Conservation (phyloP, 148 eudicot species). For the Rhododendron ovatum region DNA sequence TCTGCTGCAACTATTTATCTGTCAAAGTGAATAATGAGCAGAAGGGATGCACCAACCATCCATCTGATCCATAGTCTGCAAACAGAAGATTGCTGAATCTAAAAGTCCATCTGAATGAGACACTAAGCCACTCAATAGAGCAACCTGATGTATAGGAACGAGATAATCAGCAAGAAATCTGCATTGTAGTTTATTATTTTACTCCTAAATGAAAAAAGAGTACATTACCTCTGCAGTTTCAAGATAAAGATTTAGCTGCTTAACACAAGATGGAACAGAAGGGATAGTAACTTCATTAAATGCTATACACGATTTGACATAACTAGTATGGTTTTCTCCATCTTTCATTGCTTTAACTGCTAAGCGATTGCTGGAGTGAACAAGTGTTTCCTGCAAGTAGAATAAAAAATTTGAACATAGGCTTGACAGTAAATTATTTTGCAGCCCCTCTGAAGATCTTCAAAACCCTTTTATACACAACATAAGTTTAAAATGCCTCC, state of each 20-base stretch:
- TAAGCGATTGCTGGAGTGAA: conserved; percentile 56
- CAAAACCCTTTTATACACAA: conserved; percentile 6
- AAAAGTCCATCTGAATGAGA: conserved; percentile 70
- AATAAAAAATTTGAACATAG: background rate
- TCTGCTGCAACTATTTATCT: background rate
- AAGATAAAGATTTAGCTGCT: conserved; percentile 60
- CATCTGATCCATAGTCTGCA: conserved; percentile 29
- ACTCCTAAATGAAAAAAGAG: background rate
- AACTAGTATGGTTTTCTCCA: conserved; percentile 31
- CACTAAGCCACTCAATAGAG: conserved; percentile 51
- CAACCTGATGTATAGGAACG: conserved; percentile 40
- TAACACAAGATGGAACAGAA: conserved; percentile 37
- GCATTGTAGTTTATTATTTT: background rate
- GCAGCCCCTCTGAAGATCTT: background rate
- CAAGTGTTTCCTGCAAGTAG: conserved; percentile 60
- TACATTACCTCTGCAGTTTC: conserved; percentile 71
- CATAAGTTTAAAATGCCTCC: background rate
- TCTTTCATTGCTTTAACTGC: conserved; percentile 42
- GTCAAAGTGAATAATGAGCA: background rate
- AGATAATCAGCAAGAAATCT: background rate
- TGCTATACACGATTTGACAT: conserved; percentile 65
- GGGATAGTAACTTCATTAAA: conserved; percentile 80
- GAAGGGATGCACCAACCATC: conserved; percentile 40
- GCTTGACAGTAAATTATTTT: background rate
- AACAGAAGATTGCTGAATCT: conserved; percentile 52